Evolutionary conservation across 495 filamentous ascomycete species (phyloP), one percentile per base, ranked within the genome.

Genomic region (Xeromyces bisporus): DNA sequence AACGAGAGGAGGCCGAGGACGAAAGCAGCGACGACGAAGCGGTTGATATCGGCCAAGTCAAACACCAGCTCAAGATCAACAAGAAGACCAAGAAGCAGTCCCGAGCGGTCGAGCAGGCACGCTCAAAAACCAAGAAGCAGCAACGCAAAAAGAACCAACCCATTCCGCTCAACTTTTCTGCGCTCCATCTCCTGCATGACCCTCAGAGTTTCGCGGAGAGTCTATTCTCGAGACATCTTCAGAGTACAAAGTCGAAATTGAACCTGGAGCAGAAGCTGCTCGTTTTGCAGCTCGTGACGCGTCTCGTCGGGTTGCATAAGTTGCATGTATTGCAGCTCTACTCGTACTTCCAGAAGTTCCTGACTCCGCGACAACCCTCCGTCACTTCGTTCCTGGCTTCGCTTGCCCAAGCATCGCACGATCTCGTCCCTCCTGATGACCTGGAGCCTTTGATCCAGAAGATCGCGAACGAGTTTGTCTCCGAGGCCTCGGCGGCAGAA

Each of bases 401-500:
- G 2, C 67, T 93, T 30, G 89, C 89, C 9, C 91, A 96, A 56
- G 76, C 80, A 8, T 80, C 83, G 7, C 89, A 99, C 50, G 76
- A 75, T 38, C 63, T 93, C 18, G 85, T 96, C 8, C 89, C 89
- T 2, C 91, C 91, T 1, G 89, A 99, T 58, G 78, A 74, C 3
- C 68, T 99, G 12, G 86, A 94, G 54, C 85, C 89, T 1, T 58
- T 99, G 14, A 55, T 99, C 10, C 75, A 81, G 49, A 96, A 93
- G 60, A 94, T 99, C 38, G 87, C 89, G 23, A 93, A 94, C 34
- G 85, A 94, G 54, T 99, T 99, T 46, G 87, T 99, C 6, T 92
- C 82, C 0, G 89, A 99, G 50, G 89, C 84, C 9, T 79, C 83
- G 0, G 85, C 87, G 4, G 64, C 80, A 10, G 83, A 94, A 55